A percentile compares a stretch with the other conserved stretches of the same genome.
These are phyloP conservation scores for Chrysanthemum lavandulifolium DNA, from an alignment of 129 eudicot genomes.

Conservation along the genomic window DNA sequence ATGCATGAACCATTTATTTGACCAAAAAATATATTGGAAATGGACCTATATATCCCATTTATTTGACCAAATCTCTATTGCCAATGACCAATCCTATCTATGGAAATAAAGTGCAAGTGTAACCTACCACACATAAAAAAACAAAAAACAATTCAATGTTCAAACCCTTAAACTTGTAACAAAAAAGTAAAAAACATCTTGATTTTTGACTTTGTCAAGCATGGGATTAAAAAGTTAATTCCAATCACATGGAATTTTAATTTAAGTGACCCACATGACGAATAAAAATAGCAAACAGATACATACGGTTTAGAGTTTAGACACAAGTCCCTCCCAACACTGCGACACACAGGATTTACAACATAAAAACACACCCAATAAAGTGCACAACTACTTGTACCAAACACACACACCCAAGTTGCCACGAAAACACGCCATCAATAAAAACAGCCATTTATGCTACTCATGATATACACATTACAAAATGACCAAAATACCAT, in stretches of 20 bases:
- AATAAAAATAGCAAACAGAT: constrained; percentile 21
- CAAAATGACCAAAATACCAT: constrained; percentile 26
- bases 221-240: not conserved
- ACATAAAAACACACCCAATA: constrained; percentile 34
- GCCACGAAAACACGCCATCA: constrained; percentile 73
- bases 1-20: constrained; percentile 33
- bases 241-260: constrained; percentile 25
- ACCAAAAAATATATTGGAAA: not conserved
- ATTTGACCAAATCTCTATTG: constrained; percentile 14
- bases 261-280: constrained; percentile 18
- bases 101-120: constrained; percentile 19
- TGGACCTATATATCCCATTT: constrained; percentile 1
- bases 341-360: constrained; percentile 31
- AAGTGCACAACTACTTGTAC: constrained; percentile 55
- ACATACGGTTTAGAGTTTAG: not conserved
- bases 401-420: constrained; percentile 41
- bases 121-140: constrained; percentile 6
- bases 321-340: constrained; percentile 28
- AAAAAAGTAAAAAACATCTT: not conserved
- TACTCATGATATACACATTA: not conserved
- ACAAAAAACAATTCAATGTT: constrained; percentile 26
- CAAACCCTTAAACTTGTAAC: no score
- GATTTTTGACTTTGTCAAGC: constrained; percentile 34
- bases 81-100: constrained; percentile 1
- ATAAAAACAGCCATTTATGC: constrained; percentile 13